phyloP scores from a whole-genome alignment of 1,139 yeast genomes.

The Candida sanyaensis region DNA sequence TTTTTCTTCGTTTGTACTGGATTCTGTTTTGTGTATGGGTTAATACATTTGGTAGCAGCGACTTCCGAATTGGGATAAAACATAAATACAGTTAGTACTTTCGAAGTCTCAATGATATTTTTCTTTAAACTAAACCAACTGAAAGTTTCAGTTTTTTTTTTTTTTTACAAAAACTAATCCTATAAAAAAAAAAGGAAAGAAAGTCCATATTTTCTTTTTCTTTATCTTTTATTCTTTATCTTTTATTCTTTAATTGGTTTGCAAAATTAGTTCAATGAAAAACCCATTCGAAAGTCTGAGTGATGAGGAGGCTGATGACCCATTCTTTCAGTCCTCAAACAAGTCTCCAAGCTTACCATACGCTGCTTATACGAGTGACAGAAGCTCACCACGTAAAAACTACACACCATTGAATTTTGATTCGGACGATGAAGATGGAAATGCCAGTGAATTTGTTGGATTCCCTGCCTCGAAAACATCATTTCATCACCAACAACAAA shows the following conservation, averaged over 20 bases:
- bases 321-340: conserved; percentile 27
- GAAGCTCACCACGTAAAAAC: conserved; percentile 39
- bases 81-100: not conserved
- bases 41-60: not conserved
- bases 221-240: too few species aligned
- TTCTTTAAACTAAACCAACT: not conserved
- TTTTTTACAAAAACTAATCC: not conserved
- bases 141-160: not conserved
- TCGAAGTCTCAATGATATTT: not conserved
- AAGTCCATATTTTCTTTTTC: not conserved
- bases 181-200: too few species aligned
- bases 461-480: conserved; percentile 28
- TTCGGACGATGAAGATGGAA: conserved; percentile 25
- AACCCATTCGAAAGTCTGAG: conserved; percentile 29
- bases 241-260: too few species aligned
- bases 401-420: conserved; percentile 28
- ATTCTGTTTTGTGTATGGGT: not conserved
- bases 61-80: conserved; percentile 1
- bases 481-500: conserved; percentile 13
- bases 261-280: conserved; percentile 7
- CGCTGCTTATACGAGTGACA: conserved; percentile 44
- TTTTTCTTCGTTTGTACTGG: not conserved
- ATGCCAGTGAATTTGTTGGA: conserved; percentile 24
- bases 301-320: conserved; percentile 29
- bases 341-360: conserved; percentile 33